Percentiles rank a stretch among this genome's conserved stretches.
These are phyloP conservation scores for Anthracocystis walkeri DNA, from an alignment of 1,284 basidiomycete species.

Conservation along the genomic window DNA sequence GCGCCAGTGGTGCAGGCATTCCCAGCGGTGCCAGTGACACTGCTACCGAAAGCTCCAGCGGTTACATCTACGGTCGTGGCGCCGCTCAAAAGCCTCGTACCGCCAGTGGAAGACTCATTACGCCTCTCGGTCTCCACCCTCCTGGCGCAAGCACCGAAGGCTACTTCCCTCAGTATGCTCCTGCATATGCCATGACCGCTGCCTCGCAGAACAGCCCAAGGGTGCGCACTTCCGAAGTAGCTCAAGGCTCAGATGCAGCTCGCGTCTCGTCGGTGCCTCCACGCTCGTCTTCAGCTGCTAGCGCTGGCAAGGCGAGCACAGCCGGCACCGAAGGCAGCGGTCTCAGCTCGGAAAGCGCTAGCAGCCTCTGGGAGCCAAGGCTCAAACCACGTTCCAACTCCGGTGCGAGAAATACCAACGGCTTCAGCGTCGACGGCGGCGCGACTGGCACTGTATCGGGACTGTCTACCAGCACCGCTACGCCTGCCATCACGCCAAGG, in stretches of 20 bases:
- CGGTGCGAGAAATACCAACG: slow-evolving; percentile 14
- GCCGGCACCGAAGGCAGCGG: slow-evolving; percentile 53
- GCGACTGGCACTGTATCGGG: slow-evolving; percentile 23
- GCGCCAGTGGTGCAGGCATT: slow-evolving; percentile 50
- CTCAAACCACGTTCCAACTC: slow-evolving; percentile 37
- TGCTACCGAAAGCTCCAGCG: slow-evolving; percentile 58
- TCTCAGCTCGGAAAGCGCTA: slow-evolving; percentile 44
- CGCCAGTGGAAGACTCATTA: slow-evolving; percentile 59
- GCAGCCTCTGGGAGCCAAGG: slow-evolving; percentile 55
- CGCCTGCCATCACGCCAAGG: slow-evolving; percentile 47
- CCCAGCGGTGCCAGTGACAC: slow-evolving; percentile 65
- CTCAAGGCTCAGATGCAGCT: slow-evolving; percentile 3
- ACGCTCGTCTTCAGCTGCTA: slow-evolving; percentile 45
- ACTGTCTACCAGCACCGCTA: slow-evolving; percentile 47
- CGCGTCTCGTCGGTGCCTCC: slow-evolving; percentile 15
- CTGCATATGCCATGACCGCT: slow-evolving; percentile 16
- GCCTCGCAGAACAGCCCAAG: slow-evolving; percentile 24
- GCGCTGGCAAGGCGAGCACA: slow-evolving; percentile 39
- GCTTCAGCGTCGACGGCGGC: neutral
- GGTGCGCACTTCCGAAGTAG: slow-evolving; percentile 13
- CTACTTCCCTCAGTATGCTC: slow-evolving; percentile 51
- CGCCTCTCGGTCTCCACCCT: slow-evolving; percentile 52
- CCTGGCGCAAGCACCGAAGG: slow-evolving; percentile 42
- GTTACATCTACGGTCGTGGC: slow-evolving; percentile 42
- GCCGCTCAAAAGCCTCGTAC: slow-evolving; percentile 53